Conservation (phyloP, 805 yeast genomes). For the Wickerhamomyces strasburgensis region DNA sequence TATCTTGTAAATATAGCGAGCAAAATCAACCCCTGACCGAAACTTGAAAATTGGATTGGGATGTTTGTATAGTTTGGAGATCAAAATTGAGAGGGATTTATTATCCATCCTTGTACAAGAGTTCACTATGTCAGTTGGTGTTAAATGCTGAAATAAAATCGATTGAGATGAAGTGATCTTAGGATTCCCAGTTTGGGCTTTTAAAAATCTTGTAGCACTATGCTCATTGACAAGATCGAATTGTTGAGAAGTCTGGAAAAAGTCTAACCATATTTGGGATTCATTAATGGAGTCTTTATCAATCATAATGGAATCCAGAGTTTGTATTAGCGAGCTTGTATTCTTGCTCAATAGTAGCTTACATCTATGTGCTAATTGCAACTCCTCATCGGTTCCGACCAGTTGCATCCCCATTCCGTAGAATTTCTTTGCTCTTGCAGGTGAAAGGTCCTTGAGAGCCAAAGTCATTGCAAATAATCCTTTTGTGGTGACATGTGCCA, state of each 20-base stretch:
- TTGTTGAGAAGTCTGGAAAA: neutral
- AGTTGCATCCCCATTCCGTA: constrained; percentile 5
- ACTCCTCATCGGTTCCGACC: constrained; percentile 1
- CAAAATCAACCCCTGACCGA: constrained; percentile 14
- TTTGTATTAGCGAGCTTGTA: neutral
- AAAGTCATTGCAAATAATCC: constrained; percentile 13
- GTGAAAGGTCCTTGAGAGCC: constrained; percentile 7
- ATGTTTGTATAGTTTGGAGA: constrained; percentile 12
- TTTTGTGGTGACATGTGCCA: constrained; percentile 4
- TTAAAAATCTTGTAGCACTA: constrained; percentile 1
- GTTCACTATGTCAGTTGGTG: too few species aligned
- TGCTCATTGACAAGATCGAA: constrained; percentile 1
- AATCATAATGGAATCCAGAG: neutral
- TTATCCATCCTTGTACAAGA: too few species aligned
- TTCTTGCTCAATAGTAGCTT: neutral
- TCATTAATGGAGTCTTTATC: neutral
- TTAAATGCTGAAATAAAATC: constrained; percentile 1
- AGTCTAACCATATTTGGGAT: neutral
- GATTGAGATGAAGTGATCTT: constrained; percentile 1
- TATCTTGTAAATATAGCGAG: constrained; percentile 19
- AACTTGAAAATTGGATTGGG: constrained; percentile 3
- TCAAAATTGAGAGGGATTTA: constrained; percentile 11
- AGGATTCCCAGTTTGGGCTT: neutral
- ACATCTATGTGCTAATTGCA: neutral
- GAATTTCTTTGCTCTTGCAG: constrained; percentile 5